Conservation (phyloP, 108 stramenopile genomes). For the Nannochloropsis salina region DNA sequence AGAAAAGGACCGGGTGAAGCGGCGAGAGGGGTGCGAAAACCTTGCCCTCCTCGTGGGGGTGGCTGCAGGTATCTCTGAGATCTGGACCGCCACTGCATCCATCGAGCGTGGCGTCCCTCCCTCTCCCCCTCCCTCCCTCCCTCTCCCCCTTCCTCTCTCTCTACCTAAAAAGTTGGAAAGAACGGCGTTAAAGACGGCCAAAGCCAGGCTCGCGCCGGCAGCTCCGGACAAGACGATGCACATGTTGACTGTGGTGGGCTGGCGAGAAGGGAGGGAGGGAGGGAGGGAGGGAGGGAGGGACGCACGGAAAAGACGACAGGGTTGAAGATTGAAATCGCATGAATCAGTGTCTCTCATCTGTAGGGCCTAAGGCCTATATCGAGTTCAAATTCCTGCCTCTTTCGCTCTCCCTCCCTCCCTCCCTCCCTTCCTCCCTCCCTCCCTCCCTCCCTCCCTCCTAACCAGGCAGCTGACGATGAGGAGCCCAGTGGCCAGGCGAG, state of each 20-base stretch:
- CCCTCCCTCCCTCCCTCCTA: neutral
- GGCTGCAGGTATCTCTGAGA: no score
- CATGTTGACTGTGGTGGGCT: conserved; percentile 1
- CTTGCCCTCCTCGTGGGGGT: no score
- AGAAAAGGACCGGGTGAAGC: no score
- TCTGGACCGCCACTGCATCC: no score
- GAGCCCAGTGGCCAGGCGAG: neutral
- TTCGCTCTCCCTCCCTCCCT: neutral
- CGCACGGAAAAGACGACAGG: neutral
- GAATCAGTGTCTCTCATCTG: neutral
- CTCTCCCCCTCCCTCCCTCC: conserved; percentile 11
- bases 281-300: neutral
- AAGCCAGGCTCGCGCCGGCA: neutral
- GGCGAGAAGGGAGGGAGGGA: conserved; percentile 5
- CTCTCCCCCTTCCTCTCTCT: no score
- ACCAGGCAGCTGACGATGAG: conserved; percentile 5
- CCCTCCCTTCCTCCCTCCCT: neutral
- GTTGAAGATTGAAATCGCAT: neutral
- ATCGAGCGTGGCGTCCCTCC: no score
- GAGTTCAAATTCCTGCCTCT: neutral
- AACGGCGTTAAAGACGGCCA: neutral
- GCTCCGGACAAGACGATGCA: neutral
- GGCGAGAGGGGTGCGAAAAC: no score
- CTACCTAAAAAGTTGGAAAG: neutral
- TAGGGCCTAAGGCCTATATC: neutral